Conservation (phyloP, 768 basidiomycete species). For the Boletellus emodensis region DNA sequence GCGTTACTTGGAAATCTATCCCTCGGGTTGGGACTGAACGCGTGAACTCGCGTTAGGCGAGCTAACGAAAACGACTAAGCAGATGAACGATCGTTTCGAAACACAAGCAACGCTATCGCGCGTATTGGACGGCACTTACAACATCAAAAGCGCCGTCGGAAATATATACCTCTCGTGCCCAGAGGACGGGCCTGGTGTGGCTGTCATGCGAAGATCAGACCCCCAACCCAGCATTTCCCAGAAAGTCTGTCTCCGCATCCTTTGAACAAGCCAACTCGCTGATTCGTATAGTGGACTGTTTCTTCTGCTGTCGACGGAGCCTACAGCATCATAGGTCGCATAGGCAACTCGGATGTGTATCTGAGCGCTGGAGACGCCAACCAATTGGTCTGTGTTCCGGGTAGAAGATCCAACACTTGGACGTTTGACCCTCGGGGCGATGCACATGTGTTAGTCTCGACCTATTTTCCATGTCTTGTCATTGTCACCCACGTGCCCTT, state of each 20-base stretch:
- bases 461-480: neutral
- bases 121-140: neutral
- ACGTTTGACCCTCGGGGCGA: neutral
- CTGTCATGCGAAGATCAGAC: neutral
- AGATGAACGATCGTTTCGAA: neutral
- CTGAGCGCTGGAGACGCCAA: neutral
- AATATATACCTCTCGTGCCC: neutral
- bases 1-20: neutral
- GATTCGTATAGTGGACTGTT: neutral
- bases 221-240: neutral
- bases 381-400: neutral
- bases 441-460: neutral
- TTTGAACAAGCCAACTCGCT: neutral
- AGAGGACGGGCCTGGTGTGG: neutral
- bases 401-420: neutral
- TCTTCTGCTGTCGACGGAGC: neutral
- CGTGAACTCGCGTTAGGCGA: no score
- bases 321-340: neutral
- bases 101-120: neutral
- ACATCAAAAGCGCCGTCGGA: neutral
- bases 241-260: neutral
- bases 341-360: neutral
- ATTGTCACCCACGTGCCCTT: neutral
- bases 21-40: no score
- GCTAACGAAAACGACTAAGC: neutral